Evolutionary conservation across 75 land plant species (phyloP).

Genomic region (Pinus albicaulis): DNA sequence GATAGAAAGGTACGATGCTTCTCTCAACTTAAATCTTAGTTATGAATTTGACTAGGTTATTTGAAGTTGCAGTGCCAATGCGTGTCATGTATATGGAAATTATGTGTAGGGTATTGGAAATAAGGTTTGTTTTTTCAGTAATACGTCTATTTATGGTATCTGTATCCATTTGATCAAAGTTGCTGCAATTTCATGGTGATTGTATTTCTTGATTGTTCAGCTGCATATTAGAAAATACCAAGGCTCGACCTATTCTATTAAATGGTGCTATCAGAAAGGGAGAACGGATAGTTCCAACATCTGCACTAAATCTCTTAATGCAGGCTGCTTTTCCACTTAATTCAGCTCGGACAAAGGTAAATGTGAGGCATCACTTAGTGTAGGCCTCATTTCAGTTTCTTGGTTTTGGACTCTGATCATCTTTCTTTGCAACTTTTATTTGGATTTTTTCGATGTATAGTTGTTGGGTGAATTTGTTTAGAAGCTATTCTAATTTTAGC

Average conservation of each 20-base stretch:
- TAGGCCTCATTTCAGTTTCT: background rate
- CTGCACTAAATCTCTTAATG: slow-evolving; percentile 59
- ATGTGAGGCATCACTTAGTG: background rate
- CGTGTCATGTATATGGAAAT: background rate
- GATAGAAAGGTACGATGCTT: slow-evolving; percentile 58
- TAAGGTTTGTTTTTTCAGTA: background rate
- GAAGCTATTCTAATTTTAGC: background rate
- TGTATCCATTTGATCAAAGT: background rate
- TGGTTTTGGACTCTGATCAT: background rate
- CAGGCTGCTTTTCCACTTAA: slow-evolving; percentile 70
- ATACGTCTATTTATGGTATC: background rate
- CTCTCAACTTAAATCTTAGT: background rate
- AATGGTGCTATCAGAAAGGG: slow-evolving; percentile 90
- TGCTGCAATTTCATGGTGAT: background rate
- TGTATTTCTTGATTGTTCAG: slow-evolving; percentile 18
- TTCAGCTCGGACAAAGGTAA: slow-evolving; percentile 78
- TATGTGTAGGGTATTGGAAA: background rate
- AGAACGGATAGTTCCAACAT: slow-evolving; percentile 83
- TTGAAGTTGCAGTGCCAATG: background rate
- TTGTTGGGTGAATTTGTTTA: background rate
- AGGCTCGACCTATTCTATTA: slow-evolving; percentile 63
- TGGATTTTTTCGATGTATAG: background rate
- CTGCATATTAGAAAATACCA: slow-evolving; percentile 38
- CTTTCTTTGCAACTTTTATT: background rate
- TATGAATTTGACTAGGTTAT: background rate